phyloP scores from a whole-genome alignment of 495 filamentous ascomycete genomes.

The Chlorociboria aeruginascens region DNA sequence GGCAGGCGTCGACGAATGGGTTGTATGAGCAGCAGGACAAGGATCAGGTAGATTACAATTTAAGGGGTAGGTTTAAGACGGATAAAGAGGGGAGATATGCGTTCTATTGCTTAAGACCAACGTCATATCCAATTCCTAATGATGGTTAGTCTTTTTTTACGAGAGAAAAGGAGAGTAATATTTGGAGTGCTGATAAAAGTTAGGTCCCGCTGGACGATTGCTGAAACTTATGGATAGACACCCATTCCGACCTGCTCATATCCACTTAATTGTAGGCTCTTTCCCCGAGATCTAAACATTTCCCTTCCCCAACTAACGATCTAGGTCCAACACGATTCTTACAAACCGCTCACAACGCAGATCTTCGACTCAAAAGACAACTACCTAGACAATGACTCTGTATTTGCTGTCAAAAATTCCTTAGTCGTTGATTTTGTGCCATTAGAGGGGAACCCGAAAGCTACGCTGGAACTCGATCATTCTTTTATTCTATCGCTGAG shows the following conservation, averaged over 20 bases:
- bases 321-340: constrained; percentile 28
- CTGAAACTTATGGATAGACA: constrained; percentile 65
- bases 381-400: constrained; percentile 49
- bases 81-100: constrained; percentile 65
- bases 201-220: constrained; percentile 52
- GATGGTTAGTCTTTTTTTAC: constrained; percentile 41
- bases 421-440: constrained; percentile 53
- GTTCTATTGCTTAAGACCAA: constrained; percentile 77
- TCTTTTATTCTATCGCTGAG: neutral
- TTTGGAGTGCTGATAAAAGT: neutral
- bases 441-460: constrained; percentile 43
- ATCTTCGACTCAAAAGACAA: constrained; percentile 51
- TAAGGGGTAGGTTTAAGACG: constrained; percentile 70
- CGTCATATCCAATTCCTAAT: constrained; percentile 65
- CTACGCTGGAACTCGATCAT: constrained; percentile 57
- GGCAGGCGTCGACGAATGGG: constrained; percentile 76
- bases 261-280: constrained; percentile 64
- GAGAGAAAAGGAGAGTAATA: constrained; percentile 1
- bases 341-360: constrained; percentile 49
- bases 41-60: constrained; percentile 65
- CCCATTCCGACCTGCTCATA: constrained; percentile 74
- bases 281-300: too few relatives aligned
- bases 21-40: constrained; percentile 87
- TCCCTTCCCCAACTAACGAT: constrained; percentile 19
- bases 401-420: constrained; percentile 56